A percentile compares a stretch with the other conserved stretches of the same genome.
These are phyloP conservation scores for Scedosporium aurantiacum DNA, from an alignment of 2,329 filamentous ascomycete genomes.

Conservation along the genomic window DNA sequence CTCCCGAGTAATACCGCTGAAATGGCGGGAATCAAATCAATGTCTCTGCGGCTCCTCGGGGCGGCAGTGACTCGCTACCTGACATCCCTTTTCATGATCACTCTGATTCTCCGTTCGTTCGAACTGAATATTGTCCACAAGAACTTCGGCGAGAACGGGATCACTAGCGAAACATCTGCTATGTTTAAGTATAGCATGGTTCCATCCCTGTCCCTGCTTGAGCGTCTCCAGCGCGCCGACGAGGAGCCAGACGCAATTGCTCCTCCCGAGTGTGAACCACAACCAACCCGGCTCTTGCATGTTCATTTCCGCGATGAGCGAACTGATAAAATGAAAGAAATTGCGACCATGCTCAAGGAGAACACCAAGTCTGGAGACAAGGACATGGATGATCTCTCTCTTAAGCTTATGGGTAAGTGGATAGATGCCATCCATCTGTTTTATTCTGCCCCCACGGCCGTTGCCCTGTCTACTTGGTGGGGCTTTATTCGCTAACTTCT, in stretches of 20 bases:
- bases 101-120: not conserved
- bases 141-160: not conserved
- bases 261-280: not conserved
- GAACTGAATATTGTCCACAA: too few relatives aligned
- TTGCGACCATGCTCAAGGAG: not conserved
- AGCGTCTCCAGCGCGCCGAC: not conserved
- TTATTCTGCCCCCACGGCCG: not conserved
- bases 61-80: not conserved
- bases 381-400: not conserved
- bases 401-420: not conserved
- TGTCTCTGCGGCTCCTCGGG: too few relatives aligned
- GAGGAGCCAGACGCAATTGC: not conserved
- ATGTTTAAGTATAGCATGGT: not conserved
- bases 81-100: not conserved
- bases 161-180: not conserved
- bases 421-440: not conserved
- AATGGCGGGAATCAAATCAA: too few relatives aligned
- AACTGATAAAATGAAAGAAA: conserved; percentile 1
- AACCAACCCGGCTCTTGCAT: not conserved
- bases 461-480: not conserved
- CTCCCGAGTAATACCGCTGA: too few relatives aligned
- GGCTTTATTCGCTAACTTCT: not conserved
- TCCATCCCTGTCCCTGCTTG: not conserved
- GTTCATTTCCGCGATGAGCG: not conserved
- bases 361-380: not conserved